Evolutionary conservation across 2,329 filamentous ascomycete genomes (phyloP).

Genomic region (Stachybotrys echinatus): DNA sequence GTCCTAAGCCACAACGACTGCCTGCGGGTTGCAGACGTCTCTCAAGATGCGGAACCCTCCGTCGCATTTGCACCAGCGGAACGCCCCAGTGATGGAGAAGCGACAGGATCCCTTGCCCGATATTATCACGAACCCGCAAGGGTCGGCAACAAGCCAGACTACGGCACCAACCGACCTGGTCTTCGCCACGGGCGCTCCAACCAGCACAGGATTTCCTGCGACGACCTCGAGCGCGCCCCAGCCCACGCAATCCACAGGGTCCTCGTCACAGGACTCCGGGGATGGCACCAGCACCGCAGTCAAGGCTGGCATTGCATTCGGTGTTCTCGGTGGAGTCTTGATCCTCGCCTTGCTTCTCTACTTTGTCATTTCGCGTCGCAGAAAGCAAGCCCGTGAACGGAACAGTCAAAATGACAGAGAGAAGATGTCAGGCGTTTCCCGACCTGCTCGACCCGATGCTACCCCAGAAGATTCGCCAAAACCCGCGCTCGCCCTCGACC

Average conservation of each 20-base stretch:
- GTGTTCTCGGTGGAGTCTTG: constrained; percentile 66
- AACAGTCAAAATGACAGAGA: constrained; percentile 54
- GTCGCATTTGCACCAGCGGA: background rate
- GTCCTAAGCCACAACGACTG: too few species aligned
- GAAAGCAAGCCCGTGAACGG: constrained; percentile 55
- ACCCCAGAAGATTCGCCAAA: background rate
- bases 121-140: background rate
- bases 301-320: constrained; percentile 82
- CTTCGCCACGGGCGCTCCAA: background rate
- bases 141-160: background rate
- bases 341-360: constrained; percentile 63
- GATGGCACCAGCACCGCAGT: constrained; percentile 28
- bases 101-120: background rate
- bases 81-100: background rate
- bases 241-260: background rate
- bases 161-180: too few species aligned
- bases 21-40: background rate
- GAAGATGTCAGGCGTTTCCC: constrained; percentile 45
- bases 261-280: background rate
- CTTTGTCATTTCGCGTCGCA: constrained; percentile 64
- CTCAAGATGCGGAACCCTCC: background rate
- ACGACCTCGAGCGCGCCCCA: background rate
- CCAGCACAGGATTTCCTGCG: background rate
- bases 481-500: background rate
- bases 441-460: constrained; percentile 24